A percentile compares a stretch with the other conserved stretches of the same genome.
phyloP scores from a whole-genome alignment of 768 basidiomycete species.

The Daedaleopsis nitida region DNA sequence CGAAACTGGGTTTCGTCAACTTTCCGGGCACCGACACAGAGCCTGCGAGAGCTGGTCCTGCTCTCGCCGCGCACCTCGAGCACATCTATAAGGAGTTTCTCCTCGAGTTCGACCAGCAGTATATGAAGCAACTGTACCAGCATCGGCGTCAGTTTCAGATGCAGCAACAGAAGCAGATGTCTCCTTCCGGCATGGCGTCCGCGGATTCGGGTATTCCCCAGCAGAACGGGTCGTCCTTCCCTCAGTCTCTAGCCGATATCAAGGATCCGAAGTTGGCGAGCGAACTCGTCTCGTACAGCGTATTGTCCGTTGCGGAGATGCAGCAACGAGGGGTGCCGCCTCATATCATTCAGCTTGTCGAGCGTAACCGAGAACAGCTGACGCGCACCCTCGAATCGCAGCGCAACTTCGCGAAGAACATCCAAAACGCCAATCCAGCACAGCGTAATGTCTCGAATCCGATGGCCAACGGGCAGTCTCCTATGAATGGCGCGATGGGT shows the following conservation, averaged over 20 bases:
- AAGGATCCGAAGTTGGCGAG: constrained; percentile 41
- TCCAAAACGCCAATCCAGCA: constrained; percentile 1
- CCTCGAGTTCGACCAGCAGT: constrained; percentile 51
- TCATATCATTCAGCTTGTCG: constrained; percentile 56
- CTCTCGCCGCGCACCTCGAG: constrained; percentile 58
- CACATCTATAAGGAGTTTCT: constrained; percentile 65
- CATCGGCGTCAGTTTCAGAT: not conserved
- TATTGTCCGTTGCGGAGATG: constrained; percentile 51
- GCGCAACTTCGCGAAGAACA: constrained; percentile 9
- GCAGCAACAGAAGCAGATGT: constrained; percentile 1
- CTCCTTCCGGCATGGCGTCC: not conserved
- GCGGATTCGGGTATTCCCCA: not conserved
- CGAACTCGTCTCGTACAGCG: constrained; percentile 49
- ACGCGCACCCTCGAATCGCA: constrained; percentile 22
- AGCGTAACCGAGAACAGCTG: constrained; percentile 46
- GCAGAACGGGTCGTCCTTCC: not conserved
- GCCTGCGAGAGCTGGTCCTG: constrained; percentile 64
- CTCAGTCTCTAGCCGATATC: constrained; percentile 3
- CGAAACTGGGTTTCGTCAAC: constrained; percentile 63
- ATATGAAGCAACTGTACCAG: constrained; percentile 11
- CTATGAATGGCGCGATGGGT: not conserved
- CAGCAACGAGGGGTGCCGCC: constrained; percentile 52
- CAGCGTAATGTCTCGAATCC: constrained; percentile 12
- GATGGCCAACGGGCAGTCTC: not conserved
- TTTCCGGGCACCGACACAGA: constrained; percentile 64